Conservation (phyloP, 2,329 filamentous ascomycete genomes). For the Pseudogymnoascus sp. region DNA sequence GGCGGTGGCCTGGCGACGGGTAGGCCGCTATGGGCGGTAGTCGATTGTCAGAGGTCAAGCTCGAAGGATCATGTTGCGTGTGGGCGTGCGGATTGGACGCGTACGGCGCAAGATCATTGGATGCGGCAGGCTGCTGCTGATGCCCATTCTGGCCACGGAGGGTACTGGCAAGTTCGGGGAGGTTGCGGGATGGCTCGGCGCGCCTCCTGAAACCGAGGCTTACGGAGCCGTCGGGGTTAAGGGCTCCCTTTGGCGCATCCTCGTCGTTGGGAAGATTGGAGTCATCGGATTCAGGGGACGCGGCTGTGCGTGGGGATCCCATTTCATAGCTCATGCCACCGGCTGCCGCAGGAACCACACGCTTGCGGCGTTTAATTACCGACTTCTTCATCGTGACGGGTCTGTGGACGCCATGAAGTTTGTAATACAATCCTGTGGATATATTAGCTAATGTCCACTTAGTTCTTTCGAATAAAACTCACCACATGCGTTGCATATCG, state of each 20-base stretch:
- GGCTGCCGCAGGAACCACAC: conserved; percentile 72
- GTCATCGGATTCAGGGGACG: conserved; percentile 28
- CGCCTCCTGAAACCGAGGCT: conserved; percentile 50
- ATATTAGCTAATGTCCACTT: conserved; percentile 15
- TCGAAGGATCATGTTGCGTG: conserved; percentile 30
- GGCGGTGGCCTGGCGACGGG: conserved; percentile 37
- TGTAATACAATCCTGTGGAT: conserved; percentile 75
- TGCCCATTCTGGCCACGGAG: conserved; percentile 22
- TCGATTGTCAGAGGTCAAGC: conserved; percentile 47
- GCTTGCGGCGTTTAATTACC: conserved; percentile 90
- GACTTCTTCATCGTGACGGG: conserved; percentile 99
- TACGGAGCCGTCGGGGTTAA: conserved; percentile 56
- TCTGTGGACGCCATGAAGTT: conserved; percentile 85
- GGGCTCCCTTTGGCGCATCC: conserved; percentile 39
- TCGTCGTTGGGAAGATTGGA: not conserved
- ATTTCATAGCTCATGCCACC: conserved; percentile 30
- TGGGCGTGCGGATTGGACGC: conserved; percentile 27
- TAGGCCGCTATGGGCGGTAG: conserved; percentile 40
- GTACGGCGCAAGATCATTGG: conserved; percentile 37
- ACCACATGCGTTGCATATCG: conserved; percentile 98
- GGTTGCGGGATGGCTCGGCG: conserved; percentile 22
- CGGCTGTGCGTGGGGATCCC: conserved; percentile 14
- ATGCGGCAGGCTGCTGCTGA: conserved; percentile 37
- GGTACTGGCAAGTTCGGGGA: conserved; percentile 24
- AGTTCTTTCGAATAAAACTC: conserved; percentile 33